Conservation (phyloP, 2,329 filamentous ascomycete genomes). For the Clathrospora elynae region DNA sequence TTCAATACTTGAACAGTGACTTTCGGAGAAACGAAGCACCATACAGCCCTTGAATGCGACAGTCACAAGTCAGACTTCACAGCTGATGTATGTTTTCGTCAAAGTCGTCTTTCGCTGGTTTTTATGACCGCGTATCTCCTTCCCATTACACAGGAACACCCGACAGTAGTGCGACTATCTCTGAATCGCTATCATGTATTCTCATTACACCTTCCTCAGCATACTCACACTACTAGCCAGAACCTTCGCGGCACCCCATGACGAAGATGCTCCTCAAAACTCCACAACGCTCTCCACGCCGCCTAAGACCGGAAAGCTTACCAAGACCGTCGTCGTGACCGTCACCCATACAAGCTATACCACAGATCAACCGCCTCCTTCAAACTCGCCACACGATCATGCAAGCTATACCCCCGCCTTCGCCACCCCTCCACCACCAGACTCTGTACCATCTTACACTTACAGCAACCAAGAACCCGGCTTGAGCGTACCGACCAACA, state of each 20-base stretch:
- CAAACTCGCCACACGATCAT: not conserved
- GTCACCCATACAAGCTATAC: not conserved
- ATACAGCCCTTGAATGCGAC: no score
- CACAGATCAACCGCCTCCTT: not conserved
- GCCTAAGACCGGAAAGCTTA: not conserved
- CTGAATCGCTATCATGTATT: not conserved
- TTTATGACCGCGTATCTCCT: not conserved
- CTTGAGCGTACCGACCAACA: not conserved
- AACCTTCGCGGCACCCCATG: not conserved
- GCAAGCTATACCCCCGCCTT: not conserved
- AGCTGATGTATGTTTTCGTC: not conserved
- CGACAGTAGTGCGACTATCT: not conserved
- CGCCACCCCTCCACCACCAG: not conserved
- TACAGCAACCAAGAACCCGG: not conserved
- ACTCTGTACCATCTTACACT: not conserved
- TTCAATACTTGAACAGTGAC: no score
- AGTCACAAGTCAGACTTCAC: no score
- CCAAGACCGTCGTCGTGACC: slow-evolving; percentile 2
- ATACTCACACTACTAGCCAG: not conserved
- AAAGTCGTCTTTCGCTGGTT: no score
- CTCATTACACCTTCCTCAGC: not conserved
- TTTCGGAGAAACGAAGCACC: no score
- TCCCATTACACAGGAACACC: not conserved
- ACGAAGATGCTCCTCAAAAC: not conserved
- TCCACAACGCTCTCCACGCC: not conserved